Evolutionary conservation across 169 alveolate species (phyloP), one percentile per base, ranked within the genome.

Genomic region (Eimeria brunetti): DNA sequence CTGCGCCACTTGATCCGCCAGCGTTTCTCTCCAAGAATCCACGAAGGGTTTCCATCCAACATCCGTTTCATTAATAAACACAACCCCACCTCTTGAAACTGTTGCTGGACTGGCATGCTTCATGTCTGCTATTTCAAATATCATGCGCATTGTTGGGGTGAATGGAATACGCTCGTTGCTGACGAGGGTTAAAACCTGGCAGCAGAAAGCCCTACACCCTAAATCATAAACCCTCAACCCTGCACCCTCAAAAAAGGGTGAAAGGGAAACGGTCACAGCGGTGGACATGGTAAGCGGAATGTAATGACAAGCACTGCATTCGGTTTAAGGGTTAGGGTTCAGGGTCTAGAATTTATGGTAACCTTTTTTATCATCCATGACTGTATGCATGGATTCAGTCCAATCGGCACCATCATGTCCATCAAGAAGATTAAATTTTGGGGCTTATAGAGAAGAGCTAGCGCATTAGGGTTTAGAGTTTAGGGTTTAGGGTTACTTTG

Each of bases 41-140:
- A 98, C 94, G 90, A 98, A 97, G 51, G 99, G 99, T 81, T 97
- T 97, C 98, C 99, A 98, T 2, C 99, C 98, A 16, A 98, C 96
- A 96, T 98, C 99, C 86, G 98, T 95, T 62, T 98, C 99, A 24
- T 98, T 96, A 44, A 99, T 97, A 96, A 97, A 99, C 91, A 99
- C 98, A 94, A 98, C 98, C 91, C 99, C 99, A 85, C 99, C 98
- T 81, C 99, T 96, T 30, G 99, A 97, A 8, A 98, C 99, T 16
- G 99, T 98, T 30, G 99, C 99, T 18, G 99, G 99, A 41, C 99
- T 98, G 62, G 99, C 99, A 93, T 98, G 98, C 89, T 97, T 97
- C 92, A 98, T 97, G 95, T 98, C 97, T 95, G 98, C 98, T 24
- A 98, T 98, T 97, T 99, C 99, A 97, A 98, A 98, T 41, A 98